Evolutionary conservation across 257 asterid genomes (phyloP).

Genomic region (Parsonsia alboflavescens): DNA sequence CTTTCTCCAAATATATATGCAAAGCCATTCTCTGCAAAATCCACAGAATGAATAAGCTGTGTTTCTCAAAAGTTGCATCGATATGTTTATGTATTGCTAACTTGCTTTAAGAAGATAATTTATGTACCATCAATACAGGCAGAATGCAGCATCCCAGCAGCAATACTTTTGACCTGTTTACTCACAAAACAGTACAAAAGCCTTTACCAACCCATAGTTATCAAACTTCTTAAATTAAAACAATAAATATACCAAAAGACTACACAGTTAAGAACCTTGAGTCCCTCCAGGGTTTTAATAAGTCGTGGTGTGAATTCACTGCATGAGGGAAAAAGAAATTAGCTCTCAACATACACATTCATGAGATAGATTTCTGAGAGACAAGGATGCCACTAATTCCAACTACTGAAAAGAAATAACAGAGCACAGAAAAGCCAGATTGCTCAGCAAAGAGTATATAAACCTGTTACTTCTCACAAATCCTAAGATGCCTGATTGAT

Average conservation of each 20-base stretch:
- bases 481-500: constrained; percentile 66
- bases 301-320: constrained; percentile 92
- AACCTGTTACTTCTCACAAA: constrained; percentile 73
- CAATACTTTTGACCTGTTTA: constrained; percentile 65
- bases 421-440: not conserved
- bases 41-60: constrained; percentile 23
- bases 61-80: constrained; percentile 12
- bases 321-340: constrained; percentile 21
- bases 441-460: constrained; percentile 15
- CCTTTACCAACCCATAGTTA: not conserved
- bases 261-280: constrained; percentile 48
- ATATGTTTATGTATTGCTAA: not conserved
- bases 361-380: not conserved
- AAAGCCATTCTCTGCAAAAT: constrained; percentile 64
- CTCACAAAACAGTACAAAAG: not conserved
- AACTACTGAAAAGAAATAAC: constrained; percentile 1
- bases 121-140: constrained; percentile 72
- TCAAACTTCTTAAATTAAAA: not conserved
- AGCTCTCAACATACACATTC: not conserved
- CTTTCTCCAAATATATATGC: constrained; percentile 81
- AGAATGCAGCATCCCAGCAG: constrained; percentile 97
- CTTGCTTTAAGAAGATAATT: constrained; percentile 14
- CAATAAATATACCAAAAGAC: constrained; percentile 6
- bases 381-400: not conserved
- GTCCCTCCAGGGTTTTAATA: constrained; percentile 78